These are phyloP conservation scores for Inga oerstediana DNA, from an alignment of 306 rosid genomes.

Conservation along the genomic window DNA sequence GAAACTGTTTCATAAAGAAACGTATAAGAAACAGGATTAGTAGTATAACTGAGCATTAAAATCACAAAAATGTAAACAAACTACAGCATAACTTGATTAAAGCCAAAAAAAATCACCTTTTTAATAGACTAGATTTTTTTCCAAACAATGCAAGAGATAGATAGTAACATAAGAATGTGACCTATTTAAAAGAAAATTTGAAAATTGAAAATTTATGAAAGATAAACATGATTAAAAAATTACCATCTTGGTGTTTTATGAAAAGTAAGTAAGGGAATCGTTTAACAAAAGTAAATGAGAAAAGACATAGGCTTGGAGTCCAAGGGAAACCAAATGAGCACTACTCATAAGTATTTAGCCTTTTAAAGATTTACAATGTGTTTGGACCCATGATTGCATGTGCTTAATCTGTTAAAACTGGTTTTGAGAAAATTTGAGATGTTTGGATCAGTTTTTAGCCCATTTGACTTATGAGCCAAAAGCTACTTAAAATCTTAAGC, in stretches of 20 bases:
- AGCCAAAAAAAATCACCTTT: background rate
- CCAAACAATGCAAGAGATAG: background rate
- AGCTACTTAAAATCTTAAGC: no score
- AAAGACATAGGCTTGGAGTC: background rate
- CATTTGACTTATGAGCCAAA: no score
- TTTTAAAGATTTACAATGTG: background rate
- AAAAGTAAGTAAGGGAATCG: background rate
- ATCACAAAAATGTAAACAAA: background rate
- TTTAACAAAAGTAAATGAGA: background rate
- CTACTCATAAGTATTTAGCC: slow-evolving; percentile 11
- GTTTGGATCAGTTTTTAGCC: no score
- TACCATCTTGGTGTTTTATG: background rate
- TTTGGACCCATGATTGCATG: no score
- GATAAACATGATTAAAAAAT: background rate
- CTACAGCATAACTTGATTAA: slow-evolving; percentile 28
- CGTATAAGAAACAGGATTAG: slow-evolving; percentile 7
- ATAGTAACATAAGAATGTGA: background rate
- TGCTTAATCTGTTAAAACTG: no score
- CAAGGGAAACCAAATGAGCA: background rate
- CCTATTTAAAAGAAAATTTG: background rate
- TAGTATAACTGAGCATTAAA: background rate
- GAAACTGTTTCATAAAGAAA: slow-evolving; percentile 9
- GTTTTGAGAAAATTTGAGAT: no score
- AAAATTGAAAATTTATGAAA: background rate
- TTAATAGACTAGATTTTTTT: background rate